Base-by-base conservation (phyloP, 1,139 yeast genomes). In the Diutina rugosa region DNA sequence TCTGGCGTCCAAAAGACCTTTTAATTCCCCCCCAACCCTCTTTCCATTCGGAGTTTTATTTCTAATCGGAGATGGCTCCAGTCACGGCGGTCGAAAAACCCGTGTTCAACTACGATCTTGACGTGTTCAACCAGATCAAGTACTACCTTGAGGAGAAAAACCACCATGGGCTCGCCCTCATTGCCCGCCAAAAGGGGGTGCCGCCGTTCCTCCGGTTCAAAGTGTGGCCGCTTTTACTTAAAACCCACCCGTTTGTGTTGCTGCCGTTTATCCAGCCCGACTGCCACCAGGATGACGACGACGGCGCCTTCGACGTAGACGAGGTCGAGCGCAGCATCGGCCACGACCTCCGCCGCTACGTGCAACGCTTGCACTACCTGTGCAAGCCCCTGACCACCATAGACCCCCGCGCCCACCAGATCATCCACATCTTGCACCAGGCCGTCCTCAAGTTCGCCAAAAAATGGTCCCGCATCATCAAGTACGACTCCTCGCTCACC, bases 221-320 rank as follows among this genome's bases (percentile, higher is more conserved):
- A 59, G 86, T 88, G 10, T 91, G 97, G 97, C 97, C 97, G 2
- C 72, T 89, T 8, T 69, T 91, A 56, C 70, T 91, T 59, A 84
- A 84, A 62, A 82, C 83, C 63, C 97, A 91, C 67, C 97, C 97
- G 0, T 87, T 85, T 72, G 96, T 90, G 16, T 70, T 82, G 51
- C 76, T 83, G 56, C 97, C 96, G 0, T 86, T 80, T 60, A 76
- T 87, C 51, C 78, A 80, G 60, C 85, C 90, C 1, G 89, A 85
- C 59, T 35, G 41, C n/a, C n/a, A 12, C n/a, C 32, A 29, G 53
- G 53, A 49, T n/a, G 53, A 32, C 12, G 53, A 30, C 21, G 56
- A 56, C 29, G 64, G 59, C 45, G 47, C 58, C 5, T 32, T 52
- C 49, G 56, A 57, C 41, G 60, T 61, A 45, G 61, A 62, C 9